phyloP scores from a whole-genome alignment of 169 alveolate species.

The Plasmodium yoelii region DNA sequence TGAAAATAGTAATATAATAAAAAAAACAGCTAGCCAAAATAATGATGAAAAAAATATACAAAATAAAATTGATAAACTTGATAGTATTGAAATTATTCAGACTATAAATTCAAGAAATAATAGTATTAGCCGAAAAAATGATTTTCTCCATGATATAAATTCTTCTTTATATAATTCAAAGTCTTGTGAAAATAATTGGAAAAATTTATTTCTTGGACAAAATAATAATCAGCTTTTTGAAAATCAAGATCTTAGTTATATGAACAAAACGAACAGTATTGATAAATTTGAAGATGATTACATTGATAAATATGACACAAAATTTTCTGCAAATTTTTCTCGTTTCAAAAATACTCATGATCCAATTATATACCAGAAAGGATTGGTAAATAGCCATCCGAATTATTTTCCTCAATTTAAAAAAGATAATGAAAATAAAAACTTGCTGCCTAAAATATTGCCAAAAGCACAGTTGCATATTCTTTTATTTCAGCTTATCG shows the following conservation, averaged over 20 bases:
- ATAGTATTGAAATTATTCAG: slow-evolving; percentile 10
- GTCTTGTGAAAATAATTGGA: slow-evolving; percentile 24
- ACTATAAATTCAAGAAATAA: not conserved
- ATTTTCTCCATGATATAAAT: not conserved
- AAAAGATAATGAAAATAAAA: slow-evolving; percentile 10
- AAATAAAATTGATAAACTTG: not conserved
- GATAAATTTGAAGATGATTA: not conserved
- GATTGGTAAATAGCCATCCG: not conserved
- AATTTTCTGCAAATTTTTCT: not conserved
- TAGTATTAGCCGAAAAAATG: too few species aligned
- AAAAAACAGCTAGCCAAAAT: not conserved
- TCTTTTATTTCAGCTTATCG: slow-evolving; percentile 54
- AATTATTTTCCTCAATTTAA: not conserved
- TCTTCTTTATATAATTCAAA: not conserved
- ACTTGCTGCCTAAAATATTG: slow-evolving; percentile 28
- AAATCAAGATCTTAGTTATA: not conserved
- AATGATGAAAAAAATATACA: too few species aligned
- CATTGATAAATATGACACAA: not conserved
- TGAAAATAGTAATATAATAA: slow-evolving; percentile 7
- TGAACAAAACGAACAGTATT: slow-evolving; percentile 14
- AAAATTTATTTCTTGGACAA: slow-evolving; percentile 15
- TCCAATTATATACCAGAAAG: not conserved
- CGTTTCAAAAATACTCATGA: not conserved
- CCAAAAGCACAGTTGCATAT: slow-evolving; percentile 59
- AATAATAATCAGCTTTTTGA: not conserved